Evolutionary conservation across 495 filamentous ascomycete genomes (phyloP).

Genomic region (Aspergillus panamensis): DNA sequence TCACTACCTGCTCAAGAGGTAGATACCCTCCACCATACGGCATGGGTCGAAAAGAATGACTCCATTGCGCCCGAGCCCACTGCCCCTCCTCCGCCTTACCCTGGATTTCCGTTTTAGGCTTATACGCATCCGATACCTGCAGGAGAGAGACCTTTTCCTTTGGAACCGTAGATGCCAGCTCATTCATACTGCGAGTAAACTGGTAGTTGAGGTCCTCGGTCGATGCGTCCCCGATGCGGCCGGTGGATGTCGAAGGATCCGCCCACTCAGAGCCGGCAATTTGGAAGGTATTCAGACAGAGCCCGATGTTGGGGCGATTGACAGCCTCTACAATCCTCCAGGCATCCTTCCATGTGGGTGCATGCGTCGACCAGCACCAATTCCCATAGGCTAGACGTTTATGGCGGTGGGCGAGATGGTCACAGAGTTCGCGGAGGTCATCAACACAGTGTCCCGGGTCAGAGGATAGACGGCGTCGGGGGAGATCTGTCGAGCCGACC

Average conservation of each 20-base stretch:
- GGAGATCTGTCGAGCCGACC: conserved; percentile 30
- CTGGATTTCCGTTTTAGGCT: conserved; percentile 49
- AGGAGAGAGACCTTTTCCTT: conserved; percentile 71
- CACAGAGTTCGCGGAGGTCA: conserved; percentile 62
- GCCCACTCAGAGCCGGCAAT: conserved; percentile 71
- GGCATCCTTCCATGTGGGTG: conserved; percentile 62
- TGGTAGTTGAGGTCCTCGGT: conserved; percentile 42
- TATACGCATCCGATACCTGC: conserved; percentile 79
- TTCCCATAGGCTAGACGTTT: conserved; percentile 75
- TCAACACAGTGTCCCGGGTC: conserved; percentile 48
- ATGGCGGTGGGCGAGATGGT: conserved; percentile 54
- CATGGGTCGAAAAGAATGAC: conserved; percentile 65
- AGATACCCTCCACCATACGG: conserved; percentile 72
- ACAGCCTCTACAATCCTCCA: conserved; percentile 63
- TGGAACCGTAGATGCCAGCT: conserved; percentile 55
- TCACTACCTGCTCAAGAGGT: conserved; percentile 61
- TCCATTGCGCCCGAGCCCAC: conserved; percentile 64
- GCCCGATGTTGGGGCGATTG: conserved; percentile 62
- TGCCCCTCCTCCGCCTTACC: conserved; percentile 43
- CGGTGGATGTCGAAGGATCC: conserved; percentile 65
- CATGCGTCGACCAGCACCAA: conserved; percentile 79
- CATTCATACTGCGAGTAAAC: conserved; percentile 52
- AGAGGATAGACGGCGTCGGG: conserved; percentile 36
- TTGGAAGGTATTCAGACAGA: conserved; percentile 84
- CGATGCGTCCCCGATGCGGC: conserved; percentile 46